Percentiles rank a stretch among this genome's conserved stretches.
Evolutionary conservation across 345 rosid genomes (phyloP).

Genomic region (Pistacia atlantica): DNA sequence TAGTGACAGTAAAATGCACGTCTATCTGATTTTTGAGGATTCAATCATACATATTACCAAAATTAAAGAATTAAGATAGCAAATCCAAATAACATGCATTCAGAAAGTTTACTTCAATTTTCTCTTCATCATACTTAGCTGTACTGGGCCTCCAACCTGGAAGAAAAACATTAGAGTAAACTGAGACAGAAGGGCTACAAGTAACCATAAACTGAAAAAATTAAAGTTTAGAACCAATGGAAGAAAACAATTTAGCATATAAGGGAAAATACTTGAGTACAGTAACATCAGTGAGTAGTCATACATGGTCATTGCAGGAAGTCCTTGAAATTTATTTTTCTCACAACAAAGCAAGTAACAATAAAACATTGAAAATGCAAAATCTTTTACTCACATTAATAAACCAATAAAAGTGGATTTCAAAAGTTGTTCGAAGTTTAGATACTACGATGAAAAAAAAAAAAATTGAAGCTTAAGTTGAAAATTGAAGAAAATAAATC

Average conservation of each 20-base stretch:
- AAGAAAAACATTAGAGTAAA: conserved; percentile 8
- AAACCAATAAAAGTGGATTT: too few species aligned
- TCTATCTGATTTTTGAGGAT: neutral
- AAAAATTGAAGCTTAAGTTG: too few species aligned
- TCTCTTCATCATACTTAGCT: conserved; percentile 23
- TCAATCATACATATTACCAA: neutral
- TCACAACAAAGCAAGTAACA: too few species aligned
- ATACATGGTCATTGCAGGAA: conserved; percentile 61
- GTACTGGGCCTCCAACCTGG: conserved; percentile 32
- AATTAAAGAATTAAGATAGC: neutral
- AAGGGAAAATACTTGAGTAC: neutral
- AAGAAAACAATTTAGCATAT: neutral
- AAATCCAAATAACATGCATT: neutral
- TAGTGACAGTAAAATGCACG: neutral
- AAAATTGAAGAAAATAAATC: too few species aligned
- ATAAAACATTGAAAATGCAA: too few species aligned
- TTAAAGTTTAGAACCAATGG: conserved; percentile 1
- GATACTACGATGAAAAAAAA: too few species aligned
- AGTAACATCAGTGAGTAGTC: conserved; percentile 5
- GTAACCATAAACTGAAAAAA: neutral
- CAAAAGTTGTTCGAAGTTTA: too few species aligned
- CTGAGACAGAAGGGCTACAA: neutral
- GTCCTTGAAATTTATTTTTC: conserved; percentile 36
- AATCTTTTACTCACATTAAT: too few species aligned
- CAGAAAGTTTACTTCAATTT: conserved; percentile 37